Conservation (phyloP, 495 filamentous ascomycete species). For the Penicillium macrosclerotiorum region DNA sequence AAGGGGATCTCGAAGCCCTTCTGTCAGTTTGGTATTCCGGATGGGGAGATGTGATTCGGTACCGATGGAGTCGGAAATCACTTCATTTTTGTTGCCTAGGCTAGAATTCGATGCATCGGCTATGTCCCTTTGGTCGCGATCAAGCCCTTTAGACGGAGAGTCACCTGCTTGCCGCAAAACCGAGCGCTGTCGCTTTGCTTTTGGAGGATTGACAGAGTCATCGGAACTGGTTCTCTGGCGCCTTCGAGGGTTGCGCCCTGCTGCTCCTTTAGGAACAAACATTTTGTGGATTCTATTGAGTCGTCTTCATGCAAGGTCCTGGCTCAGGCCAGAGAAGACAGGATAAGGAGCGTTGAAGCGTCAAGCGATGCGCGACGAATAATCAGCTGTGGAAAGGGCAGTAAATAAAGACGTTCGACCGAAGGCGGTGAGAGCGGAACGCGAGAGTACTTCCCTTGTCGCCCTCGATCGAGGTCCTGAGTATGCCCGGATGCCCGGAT, state of each 20-base stretch:
- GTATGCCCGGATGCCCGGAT: too few species aligned
- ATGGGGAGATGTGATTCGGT: slow-evolving; percentile 55
- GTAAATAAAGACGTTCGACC: slow-evolving; percentile 14
- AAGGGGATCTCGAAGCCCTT: slow-evolving; percentile 42
- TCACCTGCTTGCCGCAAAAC: slow-evolving; percentile 55
- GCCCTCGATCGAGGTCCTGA: too few species aligned
- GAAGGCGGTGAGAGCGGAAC: slow-evolving; percentile 22
- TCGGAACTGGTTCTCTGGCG: slow-evolving; percentile 65
- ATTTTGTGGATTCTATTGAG: slow-evolving; percentile 49
- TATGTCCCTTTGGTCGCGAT: slow-evolving; percentile 21
- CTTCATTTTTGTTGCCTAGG: slow-evolving; percentile 8
- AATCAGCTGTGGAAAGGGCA: too few species aligned
- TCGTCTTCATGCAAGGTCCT: too few species aligned
- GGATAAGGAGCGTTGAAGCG: too few species aligned
- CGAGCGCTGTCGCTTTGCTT: slow-evolving; percentile 70
- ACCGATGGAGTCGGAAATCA: slow-evolving; percentile 7
- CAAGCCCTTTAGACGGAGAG: slow-evolving; percentile 15
- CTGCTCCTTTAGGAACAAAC: slow-evolving; percentile 59
- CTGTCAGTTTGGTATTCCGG: slow-evolving; percentile 55
- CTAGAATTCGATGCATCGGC: slow-evolving; percentile 12
- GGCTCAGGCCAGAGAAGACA: neutral
- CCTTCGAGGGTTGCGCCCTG: slow-evolving; percentile 60
- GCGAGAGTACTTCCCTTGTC: too few species aligned
- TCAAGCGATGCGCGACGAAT: too few species aligned
- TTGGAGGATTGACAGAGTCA: slow-evolving; percentile 62